Percentiles rank a stretch among this genome's conserved stretches.
phyloP scores from a whole-genome alignment of 176 grass and related monocot species.

The Carex myosuroides region DNA sequence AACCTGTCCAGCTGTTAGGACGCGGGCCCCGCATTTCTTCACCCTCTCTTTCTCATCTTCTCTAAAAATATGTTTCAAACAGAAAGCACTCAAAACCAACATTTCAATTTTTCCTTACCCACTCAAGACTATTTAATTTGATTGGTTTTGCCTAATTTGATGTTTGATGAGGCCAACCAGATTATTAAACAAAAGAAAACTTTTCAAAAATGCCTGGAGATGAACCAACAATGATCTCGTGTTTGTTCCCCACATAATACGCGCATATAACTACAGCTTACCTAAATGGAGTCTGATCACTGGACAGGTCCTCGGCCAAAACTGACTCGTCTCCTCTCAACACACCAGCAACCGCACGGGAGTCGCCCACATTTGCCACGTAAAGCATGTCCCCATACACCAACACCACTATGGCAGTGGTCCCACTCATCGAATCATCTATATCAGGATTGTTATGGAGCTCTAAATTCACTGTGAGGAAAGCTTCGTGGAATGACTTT shows the following conservation, averaged over 20 bases:
- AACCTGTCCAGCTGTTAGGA: slow-evolving; percentile 75
- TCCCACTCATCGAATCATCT: slow-evolving; percentile 94
- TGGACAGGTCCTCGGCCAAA: slow-evolving; percentile 73
- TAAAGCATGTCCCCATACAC: slow-evolving; percentile 45
- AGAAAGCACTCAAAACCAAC: neutral
- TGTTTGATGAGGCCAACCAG: neutral
- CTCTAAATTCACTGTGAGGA: slow-evolving; percentile 51
- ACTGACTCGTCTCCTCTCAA: slow-evolving; percentile 36
- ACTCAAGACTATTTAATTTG: neutral
- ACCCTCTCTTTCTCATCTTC: slow-evolving; percentile 85
- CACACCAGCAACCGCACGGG: slow-evolving; percentile 66
- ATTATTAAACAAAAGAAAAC: neutral
- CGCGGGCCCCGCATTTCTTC: slow-evolving; percentile 61
- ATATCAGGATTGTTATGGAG: slow-evolving; percentile 55
- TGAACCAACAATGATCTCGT: neutral
- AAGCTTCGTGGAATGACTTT: slow-evolving; percentile 40
- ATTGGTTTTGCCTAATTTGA: neutral
- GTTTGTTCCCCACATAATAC: neutral
- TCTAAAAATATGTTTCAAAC: slow-evolving; percentile 21
- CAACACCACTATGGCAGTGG: slow-evolving; percentile 78
- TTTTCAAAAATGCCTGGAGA: neutral
- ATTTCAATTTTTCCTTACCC: neutral
- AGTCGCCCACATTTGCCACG: slow-evolving; percentile 92
- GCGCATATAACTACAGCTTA: neutral
- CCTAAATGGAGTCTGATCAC: slow-evolving; percentile 90